phyloP scores from a whole-genome alignment of 2,329 filamentous ascomycete species.

The Plenodomus biglobosus region DNA sequence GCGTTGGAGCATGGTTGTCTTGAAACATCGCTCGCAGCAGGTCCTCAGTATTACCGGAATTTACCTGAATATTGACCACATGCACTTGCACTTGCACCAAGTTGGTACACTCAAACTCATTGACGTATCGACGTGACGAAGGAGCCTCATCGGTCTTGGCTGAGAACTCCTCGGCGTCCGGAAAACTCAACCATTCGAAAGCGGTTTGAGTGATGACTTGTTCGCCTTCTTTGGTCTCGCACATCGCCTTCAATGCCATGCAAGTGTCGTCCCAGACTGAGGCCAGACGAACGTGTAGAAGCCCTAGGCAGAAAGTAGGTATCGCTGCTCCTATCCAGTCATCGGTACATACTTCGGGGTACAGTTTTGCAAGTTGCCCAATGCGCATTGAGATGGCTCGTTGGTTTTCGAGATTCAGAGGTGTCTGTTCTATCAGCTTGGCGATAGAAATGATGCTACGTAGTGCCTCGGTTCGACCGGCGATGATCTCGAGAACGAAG shows the following conservation, averaged over 20 bases:
- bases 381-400: slow-evolving; percentile 82
- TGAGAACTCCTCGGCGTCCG: slow-evolving; percentile 11
- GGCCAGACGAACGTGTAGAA: slow-evolving; percentile 81
- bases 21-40: slow-evolving; percentile 67
- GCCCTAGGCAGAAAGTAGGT: slow-evolving; percentile 81
- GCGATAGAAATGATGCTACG: slow-evolving; percentile 63
- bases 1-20: slow-evolving; percentile 59
- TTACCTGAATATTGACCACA: slow-evolving; percentile 16
- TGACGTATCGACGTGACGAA: slow-evolving; percentile 48
- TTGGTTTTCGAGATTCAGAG: slow-evolving; percentile 73
- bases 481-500: slow-evolving; percentile 66
- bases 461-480: slow-evolving; percentile 51
- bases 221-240: slow-evolving; percentile 70
- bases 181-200: slow-evolving; percentile 69
- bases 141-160: slow-evolving; percentile 8
- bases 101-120: slow-evolving; percentile 85
- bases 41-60: slow-evolving; percentile 41
- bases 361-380: slow-evolving; percentile 70
- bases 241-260: slow-evolving; percentile 72
- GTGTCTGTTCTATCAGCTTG: slow-evolving; percentile 76
- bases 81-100: slow-evolving; percentile 54
- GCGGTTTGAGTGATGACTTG: slow-evolving; percentile 69
- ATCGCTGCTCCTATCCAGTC: slow-evolving; percentile 72
- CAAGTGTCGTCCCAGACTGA: slow-evolving; percentile 86
- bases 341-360: slow-evolving; percentile 60